A percentile compares a stretch with the other conserved stretches of the same genome.
Conservation (phyloP, 2,329 filamentous ascomycete genomes). For the Didymella lethalis region DNA sequence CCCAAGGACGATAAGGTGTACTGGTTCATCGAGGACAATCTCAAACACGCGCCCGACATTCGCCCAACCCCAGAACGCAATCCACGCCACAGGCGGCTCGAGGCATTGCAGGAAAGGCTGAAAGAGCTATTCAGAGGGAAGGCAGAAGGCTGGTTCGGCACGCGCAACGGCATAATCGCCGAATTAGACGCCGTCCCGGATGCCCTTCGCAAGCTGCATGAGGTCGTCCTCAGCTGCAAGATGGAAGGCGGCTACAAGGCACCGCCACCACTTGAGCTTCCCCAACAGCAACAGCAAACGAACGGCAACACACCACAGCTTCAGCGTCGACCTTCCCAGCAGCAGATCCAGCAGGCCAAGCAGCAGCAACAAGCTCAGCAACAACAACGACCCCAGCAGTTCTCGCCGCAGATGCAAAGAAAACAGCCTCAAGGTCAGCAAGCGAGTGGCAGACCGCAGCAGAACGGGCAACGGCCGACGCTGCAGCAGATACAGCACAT, state of each 20-base stretch:
- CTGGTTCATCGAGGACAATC: slow-evolving; percentile 51
- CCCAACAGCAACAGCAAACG: slow-evolving; percentile 16
- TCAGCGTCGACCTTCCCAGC: slow-evolving; percentile 19
- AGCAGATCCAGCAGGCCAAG: slow-evolving; percentile 13
- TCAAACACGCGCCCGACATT: slow-evolving; percentile 30
- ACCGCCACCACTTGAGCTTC: slow-evolving; percentile 27
- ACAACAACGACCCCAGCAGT: slow-evolving; percentile 27
- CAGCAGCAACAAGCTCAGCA: slow-evolving; percentile 9
- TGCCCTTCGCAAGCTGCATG: slow-evolving; percentile 50
- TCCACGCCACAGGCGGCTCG: slow-evolving; percentile 39
- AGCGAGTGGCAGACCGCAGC: slow-evolving; percentile 7
- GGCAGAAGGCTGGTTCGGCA: slow-evolving; percentile 49
- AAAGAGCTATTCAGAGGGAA: slow-evolving; percentile 43
- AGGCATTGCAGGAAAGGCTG: slow-evolving; percentile 44
- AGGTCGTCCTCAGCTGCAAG: slow-evolving; percentile 46
- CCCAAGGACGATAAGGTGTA: slow-evolving; percentile 42
- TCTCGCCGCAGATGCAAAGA: slow-evolving; percentile 19
- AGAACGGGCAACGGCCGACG: slow-evolving; percentile 14
- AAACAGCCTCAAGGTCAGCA: slow-evolving; percentile 13
- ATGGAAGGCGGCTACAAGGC: slow-evolving; percentile 40
- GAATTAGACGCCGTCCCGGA: slow-evolving; percentile 46
- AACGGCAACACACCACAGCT: slow-evolving; percentile 19
- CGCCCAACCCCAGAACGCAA: slow-evolving; percentile 37
- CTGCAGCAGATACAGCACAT: slow-evolving; percentile 18
- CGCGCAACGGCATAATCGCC: slow-evolving; percentile 50